A percentile compares a stretch with the other conserved stretches of the same genome.
phyloP scores from a whole-genome alignment of 805 yeast species.

The Zygotorulaspora danielsina region DNA sequence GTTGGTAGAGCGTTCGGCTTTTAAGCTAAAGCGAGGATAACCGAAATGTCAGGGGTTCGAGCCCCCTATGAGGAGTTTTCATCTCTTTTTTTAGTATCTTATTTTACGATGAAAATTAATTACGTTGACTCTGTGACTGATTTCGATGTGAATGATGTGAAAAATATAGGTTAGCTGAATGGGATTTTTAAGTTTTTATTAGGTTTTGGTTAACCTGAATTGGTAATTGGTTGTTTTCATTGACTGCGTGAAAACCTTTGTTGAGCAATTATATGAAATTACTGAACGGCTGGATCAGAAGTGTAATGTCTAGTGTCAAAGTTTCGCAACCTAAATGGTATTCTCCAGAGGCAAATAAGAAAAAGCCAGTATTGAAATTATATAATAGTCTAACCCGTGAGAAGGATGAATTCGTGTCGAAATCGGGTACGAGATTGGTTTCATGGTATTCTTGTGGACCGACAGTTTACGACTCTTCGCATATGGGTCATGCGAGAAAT shows the following conservation, averaged over 20 bases:
- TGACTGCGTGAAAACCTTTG: neutral
- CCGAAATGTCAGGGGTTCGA: constrained; percentile 50
- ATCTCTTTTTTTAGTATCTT: constrained; percentile 11
- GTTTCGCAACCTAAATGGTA: constrained; percentile 53
- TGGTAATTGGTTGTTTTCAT: no score
- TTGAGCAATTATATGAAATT: constrained; percentile 6
- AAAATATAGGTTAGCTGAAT: neutral
- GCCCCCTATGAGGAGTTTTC: constrained; percentile 48
- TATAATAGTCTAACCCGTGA: constrained; percentile 81
- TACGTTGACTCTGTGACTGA: neutral
- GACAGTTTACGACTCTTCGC: constrained; percentile 91
- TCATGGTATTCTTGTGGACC: constrained; percentile 99
- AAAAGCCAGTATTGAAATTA: constrained; percentile 50
- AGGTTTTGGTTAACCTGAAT: no score
- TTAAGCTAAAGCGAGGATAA: constrained; percentile 43
- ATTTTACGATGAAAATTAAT: neutral
- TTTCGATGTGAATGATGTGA: neutral
- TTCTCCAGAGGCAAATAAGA: constrained; percentile 34
- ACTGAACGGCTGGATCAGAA: constrained; percentile 3
- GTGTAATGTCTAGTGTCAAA: constrained; percentile 23
- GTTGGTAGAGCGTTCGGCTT: constrained; percentile 71
- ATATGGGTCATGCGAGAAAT: constrained; percentile 98
- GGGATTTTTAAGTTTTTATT: no score
- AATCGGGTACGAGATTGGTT: constrained; percentile 51
- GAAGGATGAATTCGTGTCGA: constrained; percentile 76